Percentiles rank a stretch among this genome's conserved stretches.
Evolutionary conservation across 2,329 filamentous ascomycete genomes (phyloP).

Genomic region (Leptographium galeiforme): DNA sequence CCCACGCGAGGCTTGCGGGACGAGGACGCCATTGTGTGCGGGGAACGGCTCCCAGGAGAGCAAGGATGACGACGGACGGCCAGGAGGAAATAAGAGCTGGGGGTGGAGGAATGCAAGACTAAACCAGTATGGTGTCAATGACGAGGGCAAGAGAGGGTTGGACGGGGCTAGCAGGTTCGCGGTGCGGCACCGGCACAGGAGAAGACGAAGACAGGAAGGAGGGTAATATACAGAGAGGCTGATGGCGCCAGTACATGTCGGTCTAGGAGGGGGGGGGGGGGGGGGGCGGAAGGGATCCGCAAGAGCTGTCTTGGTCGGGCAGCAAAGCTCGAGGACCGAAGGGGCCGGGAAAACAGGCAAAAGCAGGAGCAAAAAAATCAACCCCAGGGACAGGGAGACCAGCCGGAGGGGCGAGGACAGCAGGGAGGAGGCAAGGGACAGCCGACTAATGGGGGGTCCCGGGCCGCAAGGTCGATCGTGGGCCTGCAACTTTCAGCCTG

Average conservation of each 20-base stretch:
- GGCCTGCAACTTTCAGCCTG: not conserved
- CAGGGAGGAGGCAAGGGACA: not conserved
- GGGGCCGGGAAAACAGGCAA: not conserved
- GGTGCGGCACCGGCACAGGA: not conserved
- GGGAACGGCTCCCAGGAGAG: not conserved
- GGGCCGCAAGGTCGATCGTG: not conserved
- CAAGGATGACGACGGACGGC: not conserved
- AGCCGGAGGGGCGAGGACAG: not conserved
- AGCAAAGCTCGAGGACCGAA: slow-evolving; percentile 2
- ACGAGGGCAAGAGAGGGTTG: not conserved
- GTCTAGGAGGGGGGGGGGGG: not conserved
- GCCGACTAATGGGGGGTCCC: not conserved
- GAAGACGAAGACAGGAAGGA: not conserved
- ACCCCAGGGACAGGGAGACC: not conserved
- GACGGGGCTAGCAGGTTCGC: not conserved
- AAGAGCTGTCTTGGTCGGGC: slow-evolving; percentile 4
- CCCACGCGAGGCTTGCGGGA: slow-evolving; percentile 31
- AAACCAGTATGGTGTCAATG: not conserved
- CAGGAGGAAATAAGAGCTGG: not conserved
- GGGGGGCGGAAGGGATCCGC: too few relatives aligned
- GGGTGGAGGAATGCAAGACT: not conserved
- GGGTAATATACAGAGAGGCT: not conserved
- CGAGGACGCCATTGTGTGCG: slow-evolving; percentile 21
- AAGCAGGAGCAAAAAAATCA: not conserved
- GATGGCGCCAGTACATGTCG: not conserved